phyloP scores from a whole-genome alignment of 306 rosid genomes.

The Casuarina equisetifolia region DNA sequence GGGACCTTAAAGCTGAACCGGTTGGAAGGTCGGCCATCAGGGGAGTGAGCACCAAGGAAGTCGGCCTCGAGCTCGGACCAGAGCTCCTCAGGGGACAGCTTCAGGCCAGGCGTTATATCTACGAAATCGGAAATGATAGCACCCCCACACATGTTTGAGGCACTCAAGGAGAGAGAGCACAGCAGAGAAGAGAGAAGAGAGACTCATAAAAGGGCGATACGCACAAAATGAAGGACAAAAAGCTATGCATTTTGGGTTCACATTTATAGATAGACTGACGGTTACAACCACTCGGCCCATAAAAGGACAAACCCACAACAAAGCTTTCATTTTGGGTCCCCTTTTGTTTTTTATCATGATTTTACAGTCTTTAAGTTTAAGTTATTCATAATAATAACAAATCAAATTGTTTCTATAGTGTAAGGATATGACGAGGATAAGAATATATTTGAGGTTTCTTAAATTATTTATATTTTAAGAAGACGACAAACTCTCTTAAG shows the following conservation, averaged over 20 bases:
- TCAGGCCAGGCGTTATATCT: slow-evolving; percentile 53
- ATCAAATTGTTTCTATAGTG: too few relatives aligned
- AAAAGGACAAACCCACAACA: slow-evolving; percentile 3
- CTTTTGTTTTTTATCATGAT: background rate
- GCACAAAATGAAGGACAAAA: background rate
- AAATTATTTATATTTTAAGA: too few relatives aligned
- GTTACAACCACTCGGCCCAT: slow-evolving; percentile 5
- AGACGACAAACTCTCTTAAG: background rate
- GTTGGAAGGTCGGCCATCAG: slow-evolving; percentile 3
- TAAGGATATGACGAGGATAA: too few relatives aligned
- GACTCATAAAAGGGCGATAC: background rate
- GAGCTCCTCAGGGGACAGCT: slow-evolving; percentile 33
- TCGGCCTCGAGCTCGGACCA: slow-evolving; percentile 75
- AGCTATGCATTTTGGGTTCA: background rate
- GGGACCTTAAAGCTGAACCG: background rate
- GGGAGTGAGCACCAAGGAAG: slow-evolving; percentile 47
- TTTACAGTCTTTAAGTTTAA: too few relatives aligned
- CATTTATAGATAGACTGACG: slow-evolving; percentile 32
- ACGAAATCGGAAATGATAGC: slow-evolving; percentile 77
- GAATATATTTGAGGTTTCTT: too few relatives aligned
- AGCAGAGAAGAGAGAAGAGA: background rate
- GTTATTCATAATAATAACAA: too few relatives aligned
- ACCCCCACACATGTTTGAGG: slow-evolving; percentile 78
- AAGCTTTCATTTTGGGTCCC: background rate
- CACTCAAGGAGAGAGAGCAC: background rate